phyloP scores from a whole-genome alignment of 345 rosid species.

The Odontarrhena argentea region DNA sequence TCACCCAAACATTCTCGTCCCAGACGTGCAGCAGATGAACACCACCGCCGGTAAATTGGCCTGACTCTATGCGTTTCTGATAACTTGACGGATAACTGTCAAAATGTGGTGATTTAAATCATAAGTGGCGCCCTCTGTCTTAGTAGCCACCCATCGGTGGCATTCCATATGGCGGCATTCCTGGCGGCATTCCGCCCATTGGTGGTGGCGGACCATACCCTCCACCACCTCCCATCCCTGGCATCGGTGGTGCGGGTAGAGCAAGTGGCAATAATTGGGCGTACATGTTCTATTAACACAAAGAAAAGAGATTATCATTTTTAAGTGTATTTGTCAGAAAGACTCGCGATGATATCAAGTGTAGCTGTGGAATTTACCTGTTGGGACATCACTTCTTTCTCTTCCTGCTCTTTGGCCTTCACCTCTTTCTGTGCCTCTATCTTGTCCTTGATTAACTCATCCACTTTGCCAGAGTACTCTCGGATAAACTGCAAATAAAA shows the following conservation, averaged over 20 bases:
- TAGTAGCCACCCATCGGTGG: constrained; percentile 69
- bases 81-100: not conserved
- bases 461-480: constrained; percentile 78
- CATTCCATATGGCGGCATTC: constrained; percentile 74
- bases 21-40: constrained; percentile 12
- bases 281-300: constrained; percentile 78
- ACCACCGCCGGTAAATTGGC: constrained; percentile 2
- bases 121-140: not conserved
- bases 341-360: not conserved
- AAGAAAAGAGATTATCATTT: not conserved
- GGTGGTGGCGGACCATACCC: constrained; percentile 45
- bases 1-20: constrained; percentile 4
- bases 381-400: constrained; percentile 78
- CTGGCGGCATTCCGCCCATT: constrained; percentile 58
- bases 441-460: constrained; percentile 78
- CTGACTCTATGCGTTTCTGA: constrained; percentile 12
- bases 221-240: constrained; percentile 65
- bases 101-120: constrained; percentile 12
- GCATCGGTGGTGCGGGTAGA: constrained; percentile 91
- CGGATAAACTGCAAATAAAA: constrained; percentile 61
- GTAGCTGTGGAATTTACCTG: constrained; percentile 54
- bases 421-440: constrained; percentile 67
- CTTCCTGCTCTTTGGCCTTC: constrained; percentile 73
- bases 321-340: not conserved
- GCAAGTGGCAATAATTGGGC: constrained; percentile 88